Conservation (phyloP, 2,329 filamentous ascomycete genomes). For the Talaromyces sp. region DNA sequence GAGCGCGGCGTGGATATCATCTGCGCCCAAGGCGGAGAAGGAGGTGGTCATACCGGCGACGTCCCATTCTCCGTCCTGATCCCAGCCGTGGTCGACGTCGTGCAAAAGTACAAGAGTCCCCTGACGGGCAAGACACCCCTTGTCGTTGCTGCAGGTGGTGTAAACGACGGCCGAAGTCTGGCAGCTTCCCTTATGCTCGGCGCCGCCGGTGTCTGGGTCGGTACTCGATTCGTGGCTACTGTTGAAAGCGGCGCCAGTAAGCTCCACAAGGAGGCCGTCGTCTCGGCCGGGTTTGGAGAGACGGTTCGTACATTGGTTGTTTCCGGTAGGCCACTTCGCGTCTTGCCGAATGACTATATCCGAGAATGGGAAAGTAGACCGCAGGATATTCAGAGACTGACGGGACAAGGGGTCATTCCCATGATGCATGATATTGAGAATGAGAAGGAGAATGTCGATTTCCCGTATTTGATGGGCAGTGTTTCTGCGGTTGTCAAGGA, state of each 20-base stretch:
- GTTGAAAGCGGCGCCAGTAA: constrained; percentile 74
- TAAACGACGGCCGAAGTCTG: constrained; percentile 74
- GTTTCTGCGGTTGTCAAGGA: constrained; percentile 73
- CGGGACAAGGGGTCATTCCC: constrained; percentile 71
- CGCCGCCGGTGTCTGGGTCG: constrained; percentile 86
- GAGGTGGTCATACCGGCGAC: constrained; percentile 87
- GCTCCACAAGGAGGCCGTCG: constrained; percentile 78
- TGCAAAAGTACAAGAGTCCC: constrained; percentile 63
- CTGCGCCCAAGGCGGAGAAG: constrained; percentile 88
- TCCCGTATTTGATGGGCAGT: constrained; percentile 90
- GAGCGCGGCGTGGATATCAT: constrained; percentile 83
- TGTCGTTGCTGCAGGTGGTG: constrained; percentile 84
- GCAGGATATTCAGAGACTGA: constrained; percentile 68
- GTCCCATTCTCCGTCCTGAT: constrained; percentile 82
- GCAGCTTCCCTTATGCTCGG: constrained; percentile 83
- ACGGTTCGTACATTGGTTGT: constrained; percentile 79
- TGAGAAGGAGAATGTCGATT: constrained; percentile 76
- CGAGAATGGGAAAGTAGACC: constrained; percentile 72
- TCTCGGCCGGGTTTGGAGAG: constrained; percentile 70
- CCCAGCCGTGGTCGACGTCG: constrained; percentile 81
- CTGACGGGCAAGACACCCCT: constrained; percentile 66
- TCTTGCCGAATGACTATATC: constrained; percentile 79
- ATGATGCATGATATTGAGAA: constrained; percentile 77
- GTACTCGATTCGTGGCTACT: constrained; percentile 82
- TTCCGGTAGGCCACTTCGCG: constrained; percentile 72